Evolutionary conservation across 768 basidiomycete genomes (phyloP).

Genomic region (Dioszegia crocea): DNA sequence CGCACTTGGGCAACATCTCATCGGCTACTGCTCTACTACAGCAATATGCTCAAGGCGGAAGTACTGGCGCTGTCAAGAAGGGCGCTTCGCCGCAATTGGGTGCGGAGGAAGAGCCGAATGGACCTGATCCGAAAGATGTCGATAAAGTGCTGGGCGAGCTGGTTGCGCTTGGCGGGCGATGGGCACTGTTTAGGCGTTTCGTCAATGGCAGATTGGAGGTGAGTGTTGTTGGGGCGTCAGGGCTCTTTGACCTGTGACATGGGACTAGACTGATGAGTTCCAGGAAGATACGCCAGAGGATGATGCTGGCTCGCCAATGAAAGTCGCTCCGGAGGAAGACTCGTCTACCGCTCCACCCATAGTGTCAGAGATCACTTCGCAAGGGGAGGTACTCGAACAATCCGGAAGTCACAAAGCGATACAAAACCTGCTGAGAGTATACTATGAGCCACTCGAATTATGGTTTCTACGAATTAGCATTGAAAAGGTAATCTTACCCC

Average conservation of each 20-base stretch:
- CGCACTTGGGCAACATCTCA: constrained; percentile 39
- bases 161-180: constrained; percentile 83
- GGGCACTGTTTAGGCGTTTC: constrained; percentile 86
- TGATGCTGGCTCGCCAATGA: not conserved
- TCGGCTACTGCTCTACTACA: constrained; percentile 40
- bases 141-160: constrained; percentile 85
- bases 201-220: constrained; percentile 61
- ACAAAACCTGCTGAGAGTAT: constrained; percentile 63
- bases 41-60: constrained; percentile 41
- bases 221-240: not conserved
- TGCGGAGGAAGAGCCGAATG: constrained; percentile 51
- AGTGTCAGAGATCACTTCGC: not conserved
- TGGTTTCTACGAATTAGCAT: constrained; percentile 86
- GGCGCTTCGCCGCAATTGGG: constrained; percentile 9
- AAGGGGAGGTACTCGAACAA: constrained; percentile 34
- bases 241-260: too few species aligned
- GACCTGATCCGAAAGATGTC: constrained; percentile 79
- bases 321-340: not conserved
- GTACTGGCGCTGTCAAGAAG: not conserved
- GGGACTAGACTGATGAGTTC: not conserved
- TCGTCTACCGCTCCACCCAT: not conserved
- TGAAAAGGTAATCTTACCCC: constrained; percentile 63
- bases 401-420: constrained; percentile 55
- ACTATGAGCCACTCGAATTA: constrained; percentile 81
- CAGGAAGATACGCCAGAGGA: constrained; percentile 3